Evolutionary conservation across 345 rosid genomes (phyloP).

Genomic region (Microcos paniculata): DNA sequence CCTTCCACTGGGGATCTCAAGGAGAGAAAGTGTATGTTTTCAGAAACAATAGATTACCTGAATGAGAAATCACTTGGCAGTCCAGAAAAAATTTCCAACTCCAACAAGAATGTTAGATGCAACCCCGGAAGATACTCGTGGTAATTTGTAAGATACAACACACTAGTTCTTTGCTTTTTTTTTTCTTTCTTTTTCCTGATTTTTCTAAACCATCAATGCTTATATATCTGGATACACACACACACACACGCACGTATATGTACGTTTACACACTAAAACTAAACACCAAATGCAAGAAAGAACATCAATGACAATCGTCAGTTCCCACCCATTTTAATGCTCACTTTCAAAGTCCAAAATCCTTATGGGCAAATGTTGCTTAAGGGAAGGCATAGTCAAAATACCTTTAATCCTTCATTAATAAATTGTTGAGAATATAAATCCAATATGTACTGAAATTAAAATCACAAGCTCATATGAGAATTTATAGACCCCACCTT

Average conservation of each 20-base stretch:
- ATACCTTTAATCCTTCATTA: background rate
- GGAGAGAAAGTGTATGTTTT: too few species aligned
- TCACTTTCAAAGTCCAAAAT: background rate
- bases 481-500: conserved; percentile 47
- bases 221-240: too few species aligned
- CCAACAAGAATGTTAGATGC: background rate
- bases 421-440: background rate
- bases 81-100: background rate
- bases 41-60: too few species aligned
- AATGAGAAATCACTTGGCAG: background rate
- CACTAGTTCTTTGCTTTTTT: background rate
- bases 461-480: conserved; percentile 4
- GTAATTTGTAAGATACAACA: background rate
- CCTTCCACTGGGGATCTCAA: background rate
- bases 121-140: background rate
- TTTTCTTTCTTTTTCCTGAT: background rate
- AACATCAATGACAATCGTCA: background rate
- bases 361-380: background rate
- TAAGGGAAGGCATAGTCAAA: background rate
- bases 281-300: background rate
- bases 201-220: background rate
- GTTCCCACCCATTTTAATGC: background rate
- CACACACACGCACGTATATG: too few species aligned
- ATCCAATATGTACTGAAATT: conserved; percentile 8
- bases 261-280: too few species aligned